A percentile compares a stretch with the other conserved stretches of the same genome.
These are phyloP conservation scores for Amanita rubescens DNA, from an alignment of 768 basidiomycete species.

Conservation along the genomic window DNA sequence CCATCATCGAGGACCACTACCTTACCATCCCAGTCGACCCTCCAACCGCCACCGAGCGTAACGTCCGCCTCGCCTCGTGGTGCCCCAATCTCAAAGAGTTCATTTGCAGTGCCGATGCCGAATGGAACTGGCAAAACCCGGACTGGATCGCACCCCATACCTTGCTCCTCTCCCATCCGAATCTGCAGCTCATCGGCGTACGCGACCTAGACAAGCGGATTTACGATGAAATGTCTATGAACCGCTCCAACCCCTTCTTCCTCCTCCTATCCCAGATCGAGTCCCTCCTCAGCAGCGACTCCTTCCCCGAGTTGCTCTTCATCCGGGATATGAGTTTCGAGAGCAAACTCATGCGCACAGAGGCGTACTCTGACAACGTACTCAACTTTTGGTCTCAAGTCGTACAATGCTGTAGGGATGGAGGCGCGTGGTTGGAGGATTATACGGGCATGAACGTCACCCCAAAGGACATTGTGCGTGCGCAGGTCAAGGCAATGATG, in stretches of 20 bases:
- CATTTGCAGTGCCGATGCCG: constrained; percentile 70
- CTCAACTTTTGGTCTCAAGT: constrained; percentile 37
- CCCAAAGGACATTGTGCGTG: constrained; percentile 1
- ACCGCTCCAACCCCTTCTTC: constrained; percentile 49
- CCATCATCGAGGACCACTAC: constrained; percentile 61
- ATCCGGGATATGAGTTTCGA: constrained; percentile 59
- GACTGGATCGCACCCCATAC: constrained; percentile 80
- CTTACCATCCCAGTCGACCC: constrained; percentile 34
- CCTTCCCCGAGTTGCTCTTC: constrained; percentile 54
- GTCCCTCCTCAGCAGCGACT: constrained; percentile 45
- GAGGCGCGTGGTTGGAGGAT: constrained; percentile 1
- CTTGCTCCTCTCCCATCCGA: constrained; percentile 56
- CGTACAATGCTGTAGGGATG: constrained; percentile 2
- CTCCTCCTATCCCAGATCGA: constrained; percentile 58
- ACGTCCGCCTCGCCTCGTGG: constrained; percentile 52
- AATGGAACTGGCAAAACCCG: constrained; percentile 74
- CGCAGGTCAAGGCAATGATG: constrained; percentile 1
- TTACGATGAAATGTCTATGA: constrained; percentile 29
- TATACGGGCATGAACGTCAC: constrained; percentile 1
- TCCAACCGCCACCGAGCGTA: constrained; percentile 26
- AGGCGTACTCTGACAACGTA: constrained; percentile 17
- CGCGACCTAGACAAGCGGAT: constrained; percentile 63
- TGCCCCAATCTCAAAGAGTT: constrained; percentile 65
- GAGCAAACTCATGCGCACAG: constrained; percentile 47
- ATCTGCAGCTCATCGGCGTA: constrained; percentile 60